These are phyloP conservation scores for Fraxinus floribunda DNA, from an alignment of 305 asterid genomes.

Conservation along the genomic window DNA sequence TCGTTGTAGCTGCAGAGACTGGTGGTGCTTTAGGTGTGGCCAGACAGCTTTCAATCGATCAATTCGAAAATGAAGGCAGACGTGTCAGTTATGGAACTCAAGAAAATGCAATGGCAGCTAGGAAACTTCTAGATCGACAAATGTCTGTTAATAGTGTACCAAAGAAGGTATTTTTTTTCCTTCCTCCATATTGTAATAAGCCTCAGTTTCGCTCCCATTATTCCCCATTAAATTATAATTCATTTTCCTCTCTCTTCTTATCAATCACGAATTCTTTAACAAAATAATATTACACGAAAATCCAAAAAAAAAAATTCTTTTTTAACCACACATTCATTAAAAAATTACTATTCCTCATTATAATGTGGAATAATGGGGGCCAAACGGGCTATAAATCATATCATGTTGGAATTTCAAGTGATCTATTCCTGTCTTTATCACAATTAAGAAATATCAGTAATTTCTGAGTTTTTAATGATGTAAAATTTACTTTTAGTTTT, in stretches of 20 bases:
- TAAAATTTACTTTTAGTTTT: constrained; percentile 7
- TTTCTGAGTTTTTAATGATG: background rate
- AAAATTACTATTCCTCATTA: background rate
- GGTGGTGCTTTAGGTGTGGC: constrained; percentile 99
- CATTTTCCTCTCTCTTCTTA: background rate
- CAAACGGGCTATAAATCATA: background rate
- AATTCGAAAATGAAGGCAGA: constrained; percentile 97
- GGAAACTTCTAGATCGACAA: constrained; percentile 93
- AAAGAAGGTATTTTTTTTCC: constrained; percentile 59
- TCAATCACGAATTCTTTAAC: background rate
- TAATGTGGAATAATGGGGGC: background rate
- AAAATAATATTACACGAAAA: background rate
- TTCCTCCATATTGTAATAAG: background rate
- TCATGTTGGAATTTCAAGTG: background rate
- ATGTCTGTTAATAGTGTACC: constrained; percentile 96
- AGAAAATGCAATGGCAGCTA: constrained; percentile 96
- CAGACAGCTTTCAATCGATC: constrained; percentile 98
- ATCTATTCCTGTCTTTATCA: background rate
- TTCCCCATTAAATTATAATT: background rate
- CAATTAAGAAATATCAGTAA: constrained; percentile 7
- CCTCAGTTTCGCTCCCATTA: background rate
- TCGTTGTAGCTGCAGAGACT: constrained; percentile 97
- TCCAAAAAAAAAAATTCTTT: too few relatives aligned
- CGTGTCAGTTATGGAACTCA: constrained; percentile 99
- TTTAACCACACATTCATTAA: background rate